A percentile compares a stretch with the other conserved stretches of the same genome.
Evolutionary conservation across 179 eudicot genomes (phyloP).

Genomic region (Carnegiea gigantea): DNA sequence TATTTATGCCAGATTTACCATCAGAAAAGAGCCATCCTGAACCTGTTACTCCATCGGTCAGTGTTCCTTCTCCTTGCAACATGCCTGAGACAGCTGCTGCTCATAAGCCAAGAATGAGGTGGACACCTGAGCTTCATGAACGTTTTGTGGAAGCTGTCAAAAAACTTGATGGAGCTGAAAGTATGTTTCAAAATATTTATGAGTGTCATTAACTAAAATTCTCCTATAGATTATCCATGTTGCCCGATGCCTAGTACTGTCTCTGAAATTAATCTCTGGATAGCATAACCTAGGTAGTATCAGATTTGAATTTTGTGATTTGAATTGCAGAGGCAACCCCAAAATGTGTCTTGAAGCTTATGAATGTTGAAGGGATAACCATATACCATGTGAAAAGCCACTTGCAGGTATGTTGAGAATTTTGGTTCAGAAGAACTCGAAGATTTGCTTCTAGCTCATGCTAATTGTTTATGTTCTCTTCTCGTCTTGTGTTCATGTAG

Average conservation of each 20-base stretch:
- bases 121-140: conserved; percentile 63
- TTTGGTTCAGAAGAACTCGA: not conserved
- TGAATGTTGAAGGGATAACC: conserved; percentile 55
- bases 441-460: conserved; percentile 9
- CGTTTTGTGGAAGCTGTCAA: conserved; percentile 50
- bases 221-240: too few relatives aligned
- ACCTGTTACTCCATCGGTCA: conserved; percentile 20
- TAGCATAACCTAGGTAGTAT: too few relatives aligned
- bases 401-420: conserved; percentile 39
- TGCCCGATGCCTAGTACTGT: too few relatives aligned
- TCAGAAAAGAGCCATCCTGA: conserved; percentile 17
- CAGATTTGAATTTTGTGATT: not conserved
- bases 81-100: conserved; percentile 22
- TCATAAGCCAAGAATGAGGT: conserved; percentile 53
- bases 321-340: conserved; percentile 53
- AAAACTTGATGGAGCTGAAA: conserved; percentile 55
- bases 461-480: conserved; percentile 7
- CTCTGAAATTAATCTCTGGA: too few relatives aligned
- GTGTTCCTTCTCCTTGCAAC: conserved; percentile 19
- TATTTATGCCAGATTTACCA: conserved; percentile 20
- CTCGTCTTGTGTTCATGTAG: conserved; percentile 28
- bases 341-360: conserved; percentile 51
- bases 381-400: conserved; percentile 67
- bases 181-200: conserved; percentile 26
- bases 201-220: too few relatives aligned